These are phyloP conservation scores for Anisodus acutangulus DNA, from an alignment of 257 asterid genomes.

Conservation along the genomic window DNA sequence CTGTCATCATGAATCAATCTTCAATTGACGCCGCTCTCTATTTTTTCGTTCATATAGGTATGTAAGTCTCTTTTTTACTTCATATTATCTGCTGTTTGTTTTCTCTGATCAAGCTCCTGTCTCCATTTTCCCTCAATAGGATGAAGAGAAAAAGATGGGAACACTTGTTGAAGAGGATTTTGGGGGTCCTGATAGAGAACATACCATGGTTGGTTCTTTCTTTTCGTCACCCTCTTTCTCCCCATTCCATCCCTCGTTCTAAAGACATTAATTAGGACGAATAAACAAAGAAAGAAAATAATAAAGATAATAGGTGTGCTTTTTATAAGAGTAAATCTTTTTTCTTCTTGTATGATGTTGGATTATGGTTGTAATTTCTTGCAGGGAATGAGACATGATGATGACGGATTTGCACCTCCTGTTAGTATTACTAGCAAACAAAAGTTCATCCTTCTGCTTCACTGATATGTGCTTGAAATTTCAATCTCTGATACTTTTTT, in stretches of 20 bases:
- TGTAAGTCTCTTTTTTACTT: background rate
- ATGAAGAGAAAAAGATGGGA: slow-evolving; percentile 98
- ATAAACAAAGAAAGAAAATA: background rate
- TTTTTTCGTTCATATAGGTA: slow-evolving; percentile 80
- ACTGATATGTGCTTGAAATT: background rate
- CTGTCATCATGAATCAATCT: slow-evolving; percentile 97
- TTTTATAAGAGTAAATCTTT: background rate
- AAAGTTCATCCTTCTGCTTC: slow-evolving; percentile 1
- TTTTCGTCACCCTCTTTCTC: background rate
- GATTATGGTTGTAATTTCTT: slow-evolving; percentile 9
- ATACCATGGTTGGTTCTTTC: slow-evolving; percentile 59
- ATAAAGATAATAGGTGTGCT: background rate
- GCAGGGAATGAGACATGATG: slow-evolving; percentile 92
- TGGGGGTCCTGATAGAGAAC: slow-evolving; percentile 85
- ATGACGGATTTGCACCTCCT: slow-evolving; percentile 97
- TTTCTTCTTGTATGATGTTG: background rate
- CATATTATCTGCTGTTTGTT: background rate
- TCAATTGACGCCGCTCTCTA: slow-evolving; percentile 87
- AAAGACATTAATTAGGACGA: slow-evolving; percentile 5
- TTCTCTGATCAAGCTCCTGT: background rate
- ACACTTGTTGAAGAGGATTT: slow-evolving; percentile 96
- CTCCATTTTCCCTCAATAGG: slow-evolving; percentile 31
- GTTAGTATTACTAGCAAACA: slow-evolving; percentile 18
- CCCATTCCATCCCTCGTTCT: background rate
- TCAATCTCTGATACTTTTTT: background rate